phyloP scores from a whole-genome alignment of 768 basidiomycete genomes.

The Hericium coralloides region DNA sequence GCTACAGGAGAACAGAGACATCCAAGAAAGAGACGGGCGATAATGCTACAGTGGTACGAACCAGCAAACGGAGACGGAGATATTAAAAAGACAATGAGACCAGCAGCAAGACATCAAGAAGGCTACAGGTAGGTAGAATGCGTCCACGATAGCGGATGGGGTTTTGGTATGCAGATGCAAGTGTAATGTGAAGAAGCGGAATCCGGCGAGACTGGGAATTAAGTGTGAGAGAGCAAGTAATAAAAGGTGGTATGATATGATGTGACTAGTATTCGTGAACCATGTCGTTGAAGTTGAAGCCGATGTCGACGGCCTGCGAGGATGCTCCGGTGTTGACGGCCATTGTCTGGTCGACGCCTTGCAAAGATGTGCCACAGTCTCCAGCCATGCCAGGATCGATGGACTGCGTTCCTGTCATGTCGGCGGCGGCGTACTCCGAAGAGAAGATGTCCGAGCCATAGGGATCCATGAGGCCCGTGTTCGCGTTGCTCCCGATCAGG shows the following conservation, averaged over 20 bases:
- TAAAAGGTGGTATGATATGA: neutral
- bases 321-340: no score
- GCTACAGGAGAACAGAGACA: slow-evolving; percentile 6
- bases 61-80: neutral
- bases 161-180: neutral
- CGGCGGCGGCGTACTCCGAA: neutral
- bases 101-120: neutral
- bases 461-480: no score
- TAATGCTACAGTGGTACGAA: slow-evolving; percentile 9
- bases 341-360: no score
- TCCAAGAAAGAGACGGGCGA: neutral
- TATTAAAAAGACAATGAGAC: neutral
- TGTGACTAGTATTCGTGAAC: slow-evolving; percentile 5
- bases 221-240: neutral
- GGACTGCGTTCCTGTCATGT: no score
- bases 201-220: neutral
- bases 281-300: slow-evolving; percentile 13
- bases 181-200: neutral
- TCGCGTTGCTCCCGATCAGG: no score
- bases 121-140: slow-evolving; percentile 1
- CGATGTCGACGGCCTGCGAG: neutral
- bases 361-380: no score
- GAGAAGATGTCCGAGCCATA: slow-evolving; percentile 1
- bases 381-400: no score
- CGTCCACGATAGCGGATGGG: slow-evolving; percentile 4